Conservation (phyloP, 2,329 filamentous ascomycete species). For the Beauveria rudraprayagi region DNA sequence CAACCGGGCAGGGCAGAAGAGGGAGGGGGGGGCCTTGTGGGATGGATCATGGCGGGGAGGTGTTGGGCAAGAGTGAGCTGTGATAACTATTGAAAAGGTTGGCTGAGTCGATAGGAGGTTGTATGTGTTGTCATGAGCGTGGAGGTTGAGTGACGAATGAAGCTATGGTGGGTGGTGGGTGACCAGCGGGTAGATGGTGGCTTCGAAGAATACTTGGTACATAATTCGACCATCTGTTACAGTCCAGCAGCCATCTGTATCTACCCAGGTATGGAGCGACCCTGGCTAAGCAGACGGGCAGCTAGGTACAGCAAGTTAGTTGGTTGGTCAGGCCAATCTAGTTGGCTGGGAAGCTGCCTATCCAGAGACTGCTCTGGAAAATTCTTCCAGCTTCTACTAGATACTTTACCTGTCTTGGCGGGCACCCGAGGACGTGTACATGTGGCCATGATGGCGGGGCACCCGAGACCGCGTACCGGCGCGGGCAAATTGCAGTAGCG, state of each 20-base stretch:
- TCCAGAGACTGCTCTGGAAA: conserved; percentile 17
- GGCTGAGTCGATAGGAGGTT: too few species aligned
- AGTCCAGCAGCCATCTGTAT: too few species aligned
- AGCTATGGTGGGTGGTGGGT: too few species aligned
- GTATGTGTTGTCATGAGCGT: too few species aligned
- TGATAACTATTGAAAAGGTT: not conserved
- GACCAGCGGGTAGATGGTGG: too few species aligned
- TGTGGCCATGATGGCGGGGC: conserved; percentile 5
- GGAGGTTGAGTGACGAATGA: too few species aligned
- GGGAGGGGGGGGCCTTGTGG: not conserved
- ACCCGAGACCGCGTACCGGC: not conserved
- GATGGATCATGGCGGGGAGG: not conserved
- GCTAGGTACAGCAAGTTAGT: too few species aligned
- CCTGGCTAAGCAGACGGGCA: too few species aligned
- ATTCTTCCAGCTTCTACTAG: conserved; percentile 20
- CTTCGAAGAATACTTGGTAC: too few species aligned
- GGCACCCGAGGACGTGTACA: conserved; percentile 13
- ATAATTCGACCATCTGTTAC: too few species aligned
- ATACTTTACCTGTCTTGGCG: conserved; percentile 9
- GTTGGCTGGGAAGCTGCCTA: not conserved
- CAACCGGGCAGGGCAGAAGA: not conserved
- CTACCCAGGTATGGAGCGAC: too few species aligned
- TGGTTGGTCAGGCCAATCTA: too few species aligned
- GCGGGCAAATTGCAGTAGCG: not conserved
- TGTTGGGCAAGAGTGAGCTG: not conserved